Evolutionary conservation across 1,284 basidiomycete genomes (phyloP).

Genomic region (Cryptococcus depauperatus): DNA sequence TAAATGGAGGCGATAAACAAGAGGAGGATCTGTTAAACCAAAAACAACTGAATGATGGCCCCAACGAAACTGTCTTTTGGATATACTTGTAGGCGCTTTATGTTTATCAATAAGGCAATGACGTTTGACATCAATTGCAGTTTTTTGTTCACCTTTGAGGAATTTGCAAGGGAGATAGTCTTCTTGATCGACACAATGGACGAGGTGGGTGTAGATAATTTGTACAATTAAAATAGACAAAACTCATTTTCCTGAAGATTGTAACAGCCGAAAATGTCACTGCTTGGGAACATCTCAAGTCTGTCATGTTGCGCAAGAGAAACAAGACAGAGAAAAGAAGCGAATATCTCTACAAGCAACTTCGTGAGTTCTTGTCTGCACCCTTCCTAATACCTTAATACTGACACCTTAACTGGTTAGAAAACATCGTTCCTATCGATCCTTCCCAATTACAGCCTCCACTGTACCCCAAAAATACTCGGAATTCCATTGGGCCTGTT

Average conservation of each 20-base stretch:
- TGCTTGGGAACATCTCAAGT: constrained; percentile 27
- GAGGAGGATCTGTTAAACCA: neutral
- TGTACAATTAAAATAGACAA: neutral
- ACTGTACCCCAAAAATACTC: constrained; percentile 67
- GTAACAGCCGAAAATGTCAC: constrained; percentile 20
- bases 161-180: constrained; percentile 74
- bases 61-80: constrained; percentile 59
- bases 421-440: constrained; percentile 56
- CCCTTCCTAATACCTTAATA: neutral
- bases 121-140: constrained; percentile 49
- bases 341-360: constrained; percentile 34
- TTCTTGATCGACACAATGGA: constrained; percentile 73
- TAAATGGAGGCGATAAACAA: constrained; percentile 6
- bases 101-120: constrained; percentile 23
- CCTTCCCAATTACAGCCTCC: constrained; percentile 54
- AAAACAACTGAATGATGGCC: constrained; percentile 18
- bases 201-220: constrained; percentile 37
- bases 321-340: constrained; percentile 12
- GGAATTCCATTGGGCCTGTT: constrained; percentile 74
- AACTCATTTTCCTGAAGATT: constrained; percentile 20
- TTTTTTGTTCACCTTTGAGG: constrained; percentile 87
- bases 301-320: constrained; percentile 15
- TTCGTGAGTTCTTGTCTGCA: constrained; percentile 22
- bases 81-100: constrained; percentile 69
- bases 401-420: constrained; percentile 37